Conservation (phyloP, 1,284 basidiomycete species). For the Ceratobasidium sp. region DNA sequence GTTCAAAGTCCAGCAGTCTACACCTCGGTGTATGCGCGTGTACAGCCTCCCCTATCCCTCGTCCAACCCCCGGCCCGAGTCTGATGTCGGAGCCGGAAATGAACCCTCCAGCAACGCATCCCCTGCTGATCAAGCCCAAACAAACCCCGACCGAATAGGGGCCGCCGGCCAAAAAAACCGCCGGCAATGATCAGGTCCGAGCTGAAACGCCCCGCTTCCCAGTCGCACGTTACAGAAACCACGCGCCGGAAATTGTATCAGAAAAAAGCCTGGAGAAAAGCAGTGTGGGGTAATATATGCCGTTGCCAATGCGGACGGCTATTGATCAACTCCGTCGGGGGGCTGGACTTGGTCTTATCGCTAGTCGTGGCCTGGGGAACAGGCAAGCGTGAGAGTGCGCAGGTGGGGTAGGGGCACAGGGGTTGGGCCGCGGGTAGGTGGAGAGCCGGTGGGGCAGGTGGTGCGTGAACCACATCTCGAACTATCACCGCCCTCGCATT, state of each 20-base stretch:
- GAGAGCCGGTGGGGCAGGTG: background rate
- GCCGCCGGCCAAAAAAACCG: conserved; percentile 4
- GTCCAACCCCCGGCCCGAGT: background rate
- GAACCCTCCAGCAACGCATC: background rate
- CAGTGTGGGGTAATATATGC: conserved; percentile 1
- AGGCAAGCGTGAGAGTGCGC: background rate
- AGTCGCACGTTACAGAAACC: background rate
- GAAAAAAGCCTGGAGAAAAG: background rate
- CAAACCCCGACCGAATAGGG: conserved; percentile 11
- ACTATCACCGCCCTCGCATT: background rate
- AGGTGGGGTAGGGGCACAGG: conserved; percentile 4
- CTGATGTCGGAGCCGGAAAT: background rate
- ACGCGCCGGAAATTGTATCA: background rate
- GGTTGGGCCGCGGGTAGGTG: conserved; percentile 6
- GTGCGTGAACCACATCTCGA: background rate
- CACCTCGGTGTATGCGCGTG: background rate
- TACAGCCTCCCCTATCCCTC: background rate
- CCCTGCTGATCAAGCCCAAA: conserved; percentile 1
- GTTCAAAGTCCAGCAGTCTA: background rate
- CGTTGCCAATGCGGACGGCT: background rate
- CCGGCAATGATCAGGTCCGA: background rate
- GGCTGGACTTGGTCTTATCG: conserved; percentile 2
- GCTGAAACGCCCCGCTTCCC: background rate
- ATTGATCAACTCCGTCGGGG: conserved; percentile 11
- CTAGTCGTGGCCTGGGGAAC: background rate